Percentiles rank a stretch among this genome's conserved stretches.
These are phyloP conservation scores for Malbranchea zuffiana DNA, from an alignment of 2,329 filamentous ascomycete genomes.

Conservation along the genomic window DNA sequence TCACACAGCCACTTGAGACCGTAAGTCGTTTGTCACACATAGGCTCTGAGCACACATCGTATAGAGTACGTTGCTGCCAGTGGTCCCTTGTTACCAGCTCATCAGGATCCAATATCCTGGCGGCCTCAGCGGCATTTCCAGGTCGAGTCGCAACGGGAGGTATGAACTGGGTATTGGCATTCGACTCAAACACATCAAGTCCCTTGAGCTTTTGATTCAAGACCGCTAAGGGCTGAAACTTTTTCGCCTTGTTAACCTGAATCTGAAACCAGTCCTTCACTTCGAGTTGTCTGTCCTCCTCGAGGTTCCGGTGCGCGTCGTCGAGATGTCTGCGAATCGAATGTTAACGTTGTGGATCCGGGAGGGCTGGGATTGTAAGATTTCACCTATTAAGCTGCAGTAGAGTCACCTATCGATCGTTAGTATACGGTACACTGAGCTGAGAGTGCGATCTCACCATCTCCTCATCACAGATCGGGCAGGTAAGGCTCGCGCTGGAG, in stretches of 20 bases:
- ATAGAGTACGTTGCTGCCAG: slow-evolving; percentile 68
- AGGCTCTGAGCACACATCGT: slow-evolving; percentile 79
- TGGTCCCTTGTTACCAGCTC: slow-evolving; percentile 78
- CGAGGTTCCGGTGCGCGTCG: slow-evolving; percentile 79
- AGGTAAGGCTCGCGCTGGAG: slow-evolving; percentile 61
- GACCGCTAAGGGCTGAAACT: slow-evolving; percentile 80
- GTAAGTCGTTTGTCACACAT: slow-evolving; percentile 71
- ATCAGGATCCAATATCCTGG: slow-evolving; percentile 58
- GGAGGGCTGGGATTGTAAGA: background rate
- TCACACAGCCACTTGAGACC: slow-evolving; percentile 69
- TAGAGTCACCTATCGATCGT: slow-evolving; percentile 58
- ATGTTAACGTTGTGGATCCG: slow-evolving; percentile 7
- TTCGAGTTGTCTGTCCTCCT: slow-evolving; percentile 80
- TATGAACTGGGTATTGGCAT: slow-evolving; percentile 50
- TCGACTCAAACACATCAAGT: slow-evolving; percentile 86
- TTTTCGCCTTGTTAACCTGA: slow-evolving; percentile 85
- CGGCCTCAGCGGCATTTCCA: slow-evolving; percentile 24
- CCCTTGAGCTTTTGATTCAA: slow-evolving; percentile 91
- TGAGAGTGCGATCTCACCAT: slow-evolving; percentile 55
- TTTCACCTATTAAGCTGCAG: slow-evolving; percentile 76
- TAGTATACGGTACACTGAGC: background rate
- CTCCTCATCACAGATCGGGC: slow-evolving; percentile 96
- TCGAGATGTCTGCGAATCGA: slow-evolving; percentile 56
- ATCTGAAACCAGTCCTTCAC: slow-evolving; percentile 96
- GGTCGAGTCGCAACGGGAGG: slow-evolving; percentile 26